Evolutionary conservation across 352 stramenopile species (phyloP).

Genomic region (Phytopythium mirpurense): DNA sequence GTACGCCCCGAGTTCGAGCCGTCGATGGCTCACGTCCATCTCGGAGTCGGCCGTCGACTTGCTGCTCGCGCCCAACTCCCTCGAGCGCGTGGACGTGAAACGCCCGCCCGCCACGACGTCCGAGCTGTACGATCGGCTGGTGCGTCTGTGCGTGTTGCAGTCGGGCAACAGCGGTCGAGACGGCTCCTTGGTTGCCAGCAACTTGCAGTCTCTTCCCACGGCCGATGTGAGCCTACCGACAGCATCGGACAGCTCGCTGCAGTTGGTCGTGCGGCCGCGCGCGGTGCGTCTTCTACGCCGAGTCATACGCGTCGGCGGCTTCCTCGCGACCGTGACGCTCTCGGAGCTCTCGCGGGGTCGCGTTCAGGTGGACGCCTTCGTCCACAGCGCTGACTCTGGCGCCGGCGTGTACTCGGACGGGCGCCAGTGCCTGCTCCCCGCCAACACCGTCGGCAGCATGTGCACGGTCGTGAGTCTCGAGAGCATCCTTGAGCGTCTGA

Average conservation of each 20-base stretch:
- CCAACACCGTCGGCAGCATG: conserved; percentile 2
- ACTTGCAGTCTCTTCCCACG: no score
- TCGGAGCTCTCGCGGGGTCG: conserved; percentile 52
- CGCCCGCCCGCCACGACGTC: conserved; percentile 30
- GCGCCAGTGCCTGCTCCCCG: conserved; percentile 9
- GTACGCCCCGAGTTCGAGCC: conserved; percentile 52
- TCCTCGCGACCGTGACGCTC: conserved; percentile 48
- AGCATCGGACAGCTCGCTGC: not conserved
- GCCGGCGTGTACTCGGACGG: not conserved
- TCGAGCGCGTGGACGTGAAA: conserved; percentile 37
- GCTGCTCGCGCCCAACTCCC: conserved; percentile 57
- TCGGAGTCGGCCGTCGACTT: conserved; percentile 49
- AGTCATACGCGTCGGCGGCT: conserved; percentile 35
- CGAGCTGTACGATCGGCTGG: conserved; percentile 67
- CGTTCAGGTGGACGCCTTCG: conserved; percentile 51
- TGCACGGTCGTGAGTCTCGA: conserved; percentile 43
- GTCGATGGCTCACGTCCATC: conserved; percentile 47
- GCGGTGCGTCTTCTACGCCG: conserved; percentile 52
- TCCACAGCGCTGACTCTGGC: conserved; percentile 20
- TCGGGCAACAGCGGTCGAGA: conserved; percentile 1
- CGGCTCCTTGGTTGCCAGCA: not conserved
- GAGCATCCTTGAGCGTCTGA: conserved; percentile 46
- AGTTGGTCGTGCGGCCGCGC: conserved; percentile 44
- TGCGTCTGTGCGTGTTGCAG: conserved; percentile 48
- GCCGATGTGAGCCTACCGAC: not conserved